These are phyloP conservation scores for Camillea tinctor DNA, from an alignment of 2,329 filamentous ascomycete genomes.

Conservation along the genomic window DNA sequence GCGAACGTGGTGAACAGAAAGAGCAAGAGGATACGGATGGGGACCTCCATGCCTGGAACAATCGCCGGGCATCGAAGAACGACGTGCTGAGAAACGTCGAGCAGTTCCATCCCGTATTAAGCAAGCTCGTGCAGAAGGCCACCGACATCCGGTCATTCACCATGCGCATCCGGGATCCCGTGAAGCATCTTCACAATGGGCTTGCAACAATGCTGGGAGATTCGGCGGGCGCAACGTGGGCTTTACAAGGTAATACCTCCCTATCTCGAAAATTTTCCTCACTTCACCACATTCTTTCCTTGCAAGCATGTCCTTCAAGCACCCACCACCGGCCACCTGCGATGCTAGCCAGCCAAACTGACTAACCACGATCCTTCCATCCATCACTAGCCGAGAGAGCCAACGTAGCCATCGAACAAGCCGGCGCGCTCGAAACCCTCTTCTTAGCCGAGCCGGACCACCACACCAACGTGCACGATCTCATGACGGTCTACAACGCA, in stretches of 20 bases:
- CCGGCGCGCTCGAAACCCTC: not conserved
- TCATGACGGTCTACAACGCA: constrained; percentile 6
- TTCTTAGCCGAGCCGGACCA: not conserved
- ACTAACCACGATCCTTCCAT: not conserved
- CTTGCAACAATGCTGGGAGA: constrained; percentile 14
- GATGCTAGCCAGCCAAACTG: too few relatives aligned
- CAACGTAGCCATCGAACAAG: not conserved
- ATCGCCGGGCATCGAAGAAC: not conserved
- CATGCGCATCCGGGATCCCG: constrained; percentile 8
- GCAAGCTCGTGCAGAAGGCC: constrained; percentile 8
- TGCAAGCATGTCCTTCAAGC: not conserved
- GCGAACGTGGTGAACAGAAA: not conserved
- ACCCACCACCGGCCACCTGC: too few relatives aligned
- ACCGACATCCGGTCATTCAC: constrained; percentile 8
- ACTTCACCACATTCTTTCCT: not conserved
- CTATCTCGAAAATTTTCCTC: not conserved
- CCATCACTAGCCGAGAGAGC: not conserved
- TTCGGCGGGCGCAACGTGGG: constrained; percentile 11
- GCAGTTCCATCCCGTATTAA: constrained; percentile 8
- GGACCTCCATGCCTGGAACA: not conserved
- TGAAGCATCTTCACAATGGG: constrained; percentile 4
- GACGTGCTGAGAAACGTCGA: constrained; percentile 5
- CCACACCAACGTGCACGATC: not conserved
- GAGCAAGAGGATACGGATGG: not conserved
- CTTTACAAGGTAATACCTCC: constrained; percentile 5